Base-by-base conservation (phyloP, 306 rosid genomes). In the Prinsepia uniflora region DNA sequence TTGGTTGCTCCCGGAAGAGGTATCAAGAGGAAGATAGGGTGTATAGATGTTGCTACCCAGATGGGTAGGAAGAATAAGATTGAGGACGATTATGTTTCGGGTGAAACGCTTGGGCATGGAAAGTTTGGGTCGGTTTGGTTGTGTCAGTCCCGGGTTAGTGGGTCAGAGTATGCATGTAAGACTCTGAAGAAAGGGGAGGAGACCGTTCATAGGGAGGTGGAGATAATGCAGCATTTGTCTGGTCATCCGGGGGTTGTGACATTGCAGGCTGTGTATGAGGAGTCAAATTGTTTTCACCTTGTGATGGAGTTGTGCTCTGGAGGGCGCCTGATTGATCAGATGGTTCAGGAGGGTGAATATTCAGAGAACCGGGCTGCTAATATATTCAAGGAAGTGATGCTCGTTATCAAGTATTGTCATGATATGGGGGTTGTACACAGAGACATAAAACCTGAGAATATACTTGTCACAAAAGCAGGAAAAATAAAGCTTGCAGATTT, bases 351-450 rank as follows among this genome's bases (percentile, higher is more conserved):
- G n/a, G 91, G 88, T 46, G 89, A 75, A 6, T 95, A 76, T 86
- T 89, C 96, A 0, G 99, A 95, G 78, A 90, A 91, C 14, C 88
- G 85, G 36, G 88, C 96, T 62, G 99, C 99, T 53, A 89, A 85
- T 73, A 68, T 85, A 63, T 82, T 95, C 61, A 95, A 91, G 87
- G 97, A 91, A 81, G 97, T 95, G 70, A 85, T 95, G 96, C 83
- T 92, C 24, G 99, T 95, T 75, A 81, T 95, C 65, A 91, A 95
- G 86, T 95, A 91, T 70, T 95, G 97, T 74, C 97, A 95, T 89
- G 99, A 95, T 77, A 95, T 95, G 99, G 99, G 99, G 73, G 99
- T 95, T 82, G 99, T 89, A 65, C 99, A 95, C 72, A 80, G 99
- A 81, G 99, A 95, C 84, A 62, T 95, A 78, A 95, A 95, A 78